Base-by-base conservation (phyloP, 2,329 filamentous ascomycete species). In the Cladosporium phlei region DNA sequence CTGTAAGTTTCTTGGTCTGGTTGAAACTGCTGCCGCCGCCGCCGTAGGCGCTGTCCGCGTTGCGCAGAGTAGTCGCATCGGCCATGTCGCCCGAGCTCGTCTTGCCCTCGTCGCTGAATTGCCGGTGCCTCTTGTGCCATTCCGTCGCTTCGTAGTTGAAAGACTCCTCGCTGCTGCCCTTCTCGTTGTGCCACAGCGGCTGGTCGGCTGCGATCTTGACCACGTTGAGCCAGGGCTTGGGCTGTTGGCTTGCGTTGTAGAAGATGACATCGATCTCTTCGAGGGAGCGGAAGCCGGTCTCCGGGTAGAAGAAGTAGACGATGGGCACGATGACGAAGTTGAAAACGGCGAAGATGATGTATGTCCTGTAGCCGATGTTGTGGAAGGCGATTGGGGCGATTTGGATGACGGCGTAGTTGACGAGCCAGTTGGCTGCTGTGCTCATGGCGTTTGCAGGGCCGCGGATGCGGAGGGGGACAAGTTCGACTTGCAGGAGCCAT, bases 251-350 rank as follows among this genome's bases (percentile, higher is more conserved):
- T 10, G 63, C 60, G 21, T 55, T 45, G 60, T 71, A 71, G 69
- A 85, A 83, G 54, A 86, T 81, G 48, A 78, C 72, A 57, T 87
- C 83, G 65, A 87, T 80, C 61, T 86, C 83, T 63, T 86, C 83
- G 24, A 86, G 70, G 11, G 63, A 65, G 30, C 59, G 56, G 47
- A 72, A 74, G 8, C 76, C 77, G 2, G 78, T 81, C 57, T 81
- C 78, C 0, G 78, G 78, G 60, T 78, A 80, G 69, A 80, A 79
- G 64, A 79, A 76, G 65, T 79, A 81, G 38, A 77, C 72, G 6
- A 73, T 69, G 0, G 77, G 77, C 14, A 79, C 68, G 17, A 48
- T 48, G 29, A 42, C 22, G 46, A 32, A 40, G 30, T 48, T 48
- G 29, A 38, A 29, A 4, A 51, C 54, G 12, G 57, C 57, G 33